phyloP scores from a whole-genome alignment of 2,329 filamentous ascomycete genomes.

The Mycosphaerella arachidis region DNA sequence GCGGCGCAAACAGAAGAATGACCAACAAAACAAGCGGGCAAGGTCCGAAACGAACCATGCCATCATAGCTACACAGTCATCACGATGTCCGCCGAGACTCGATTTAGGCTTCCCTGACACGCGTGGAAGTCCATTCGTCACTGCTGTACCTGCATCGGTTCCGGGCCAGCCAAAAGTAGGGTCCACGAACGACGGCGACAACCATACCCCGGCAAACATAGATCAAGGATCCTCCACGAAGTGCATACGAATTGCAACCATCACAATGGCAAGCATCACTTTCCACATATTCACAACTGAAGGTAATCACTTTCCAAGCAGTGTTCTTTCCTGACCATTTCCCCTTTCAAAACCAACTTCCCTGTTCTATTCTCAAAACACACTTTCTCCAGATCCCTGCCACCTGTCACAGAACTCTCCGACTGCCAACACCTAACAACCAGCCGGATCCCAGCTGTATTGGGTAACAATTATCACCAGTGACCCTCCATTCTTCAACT shows the following conservation, averaged over 20 bases:
- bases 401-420: conserved; percentile 6
- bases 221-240: neutral
- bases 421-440: conserved; percentile 1
- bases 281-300: neutral
- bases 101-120: conserved; percentile 1
- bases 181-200: neutral
- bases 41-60: conserved; percentile 1
- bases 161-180: neutral
- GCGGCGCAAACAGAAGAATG: neutral
- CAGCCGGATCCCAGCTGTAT: conserved; percentile 7
- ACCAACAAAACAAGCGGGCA: conserved; percentile 1
- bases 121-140: neutral
- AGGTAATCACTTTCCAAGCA: neutral
- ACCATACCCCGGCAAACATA: neutral
- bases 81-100: neutral
- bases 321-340: neutral
- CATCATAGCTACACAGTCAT: conserved; percentile 1
- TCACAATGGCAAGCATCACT: neutral
- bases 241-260: neutral
- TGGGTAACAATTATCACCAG: conserved; percentile 4
- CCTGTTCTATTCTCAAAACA: neutral
- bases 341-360: neutral
- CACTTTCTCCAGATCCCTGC: neutral
- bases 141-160: neutral
- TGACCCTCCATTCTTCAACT: neutral